Percentiles rank a stretch among this genome's conserved stretches.
Conservation (phyloP, 176 grass and related monocot genomes). For the Typha latifolia region DNA sequence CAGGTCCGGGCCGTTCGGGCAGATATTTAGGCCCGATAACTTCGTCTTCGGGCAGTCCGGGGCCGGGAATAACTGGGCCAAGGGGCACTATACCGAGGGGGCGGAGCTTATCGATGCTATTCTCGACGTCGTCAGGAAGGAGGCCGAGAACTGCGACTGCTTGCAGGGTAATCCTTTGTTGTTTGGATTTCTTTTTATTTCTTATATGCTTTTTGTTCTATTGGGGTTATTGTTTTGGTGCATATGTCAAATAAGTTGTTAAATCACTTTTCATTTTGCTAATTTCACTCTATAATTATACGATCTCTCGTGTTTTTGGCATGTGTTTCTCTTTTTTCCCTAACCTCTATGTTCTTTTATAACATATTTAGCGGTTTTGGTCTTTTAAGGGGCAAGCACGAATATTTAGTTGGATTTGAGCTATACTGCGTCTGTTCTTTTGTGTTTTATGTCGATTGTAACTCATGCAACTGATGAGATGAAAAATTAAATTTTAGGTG, state of each 20-base stretch:
- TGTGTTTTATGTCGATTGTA: too few relatives aligned
- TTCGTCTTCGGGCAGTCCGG: slow-evolving; percentile 95
- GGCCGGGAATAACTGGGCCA: slow-evolving; percentile 93
- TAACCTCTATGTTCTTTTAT: too few relatives aligned
- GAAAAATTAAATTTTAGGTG: too few relatives aligned
- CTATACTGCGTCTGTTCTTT: too few relatives aligned
- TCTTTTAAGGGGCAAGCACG: too few relatives aligned
- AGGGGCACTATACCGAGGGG: slow-evolving; percentile 93
- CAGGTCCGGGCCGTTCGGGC: slow-evolving; percentile 62
- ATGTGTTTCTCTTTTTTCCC: too few relatives aligned
- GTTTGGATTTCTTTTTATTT: not conserved
- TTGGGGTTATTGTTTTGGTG: not conserved
- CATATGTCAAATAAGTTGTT: not conserved
- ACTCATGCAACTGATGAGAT: too few relatives aligned
- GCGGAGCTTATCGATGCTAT: slow-evolving; percentile 92
- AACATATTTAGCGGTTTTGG: too few relatives aligned
- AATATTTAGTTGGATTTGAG: too few relatives aligned
- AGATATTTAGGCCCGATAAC: slow-evolving; percentile 95
- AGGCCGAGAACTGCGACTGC: slow-evolving; percentile 97
- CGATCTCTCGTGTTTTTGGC: too few relatives aligned
- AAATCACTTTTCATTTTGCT: too few relatives aligned
- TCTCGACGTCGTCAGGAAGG: slow-evolving; percentile 93
- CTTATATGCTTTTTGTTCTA: not conserved
- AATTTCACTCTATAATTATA: too few relatives aligned
- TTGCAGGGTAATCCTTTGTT: slow-evolving; percentile 48